Evolutionary conservation across 2,329 filamentous ascomycete species (phyloP).

Genomic region (Fusarium heterosporum): DNA sequence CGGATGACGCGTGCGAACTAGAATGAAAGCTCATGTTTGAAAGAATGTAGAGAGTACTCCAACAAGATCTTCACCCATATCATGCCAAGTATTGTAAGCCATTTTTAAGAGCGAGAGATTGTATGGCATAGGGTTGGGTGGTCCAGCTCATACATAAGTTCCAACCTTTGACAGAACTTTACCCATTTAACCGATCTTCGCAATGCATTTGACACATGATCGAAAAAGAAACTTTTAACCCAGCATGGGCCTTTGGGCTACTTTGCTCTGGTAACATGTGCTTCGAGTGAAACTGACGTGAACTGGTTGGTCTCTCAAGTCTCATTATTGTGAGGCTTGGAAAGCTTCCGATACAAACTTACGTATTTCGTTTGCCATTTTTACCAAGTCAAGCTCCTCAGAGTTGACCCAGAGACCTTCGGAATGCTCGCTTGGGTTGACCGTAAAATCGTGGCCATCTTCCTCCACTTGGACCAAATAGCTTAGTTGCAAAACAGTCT

Average conservation of each 20-base stretch:
- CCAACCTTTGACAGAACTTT: neutral
- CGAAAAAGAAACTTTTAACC: too few species aligned
- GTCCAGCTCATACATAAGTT: neutral
- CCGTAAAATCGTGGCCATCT: neutral
- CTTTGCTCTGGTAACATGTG: too few species aligned
- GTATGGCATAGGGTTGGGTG: neutral
- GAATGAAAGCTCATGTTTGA: neutral
- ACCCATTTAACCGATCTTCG: too few species aligned
- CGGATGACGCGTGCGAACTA: neutral
- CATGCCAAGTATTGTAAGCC: neutral
- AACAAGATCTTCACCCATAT: neutral
- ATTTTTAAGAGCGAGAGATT: neutral
- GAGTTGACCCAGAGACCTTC: neutral
- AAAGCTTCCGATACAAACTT: neutral
- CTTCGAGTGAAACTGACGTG: too few species aligned
- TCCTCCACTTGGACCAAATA: neutral
- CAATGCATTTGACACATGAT: too few species aligned
- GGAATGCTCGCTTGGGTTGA: slow-evolving; percentile 5
- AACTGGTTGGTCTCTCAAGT: too few species aligned
- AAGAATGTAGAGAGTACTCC: neutral
- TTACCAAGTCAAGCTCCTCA: neutral
- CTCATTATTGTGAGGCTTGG: too few species aligned
- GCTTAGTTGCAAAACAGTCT: neutral
- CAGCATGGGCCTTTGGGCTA: too few species aligned
- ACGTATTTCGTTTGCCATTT: neutral